These are phyloP conservation scores for Neohortaea acidophila DNA, from an alignment of 495 filamentous ascomycete species.

Conservation along the genomic window DNA sequence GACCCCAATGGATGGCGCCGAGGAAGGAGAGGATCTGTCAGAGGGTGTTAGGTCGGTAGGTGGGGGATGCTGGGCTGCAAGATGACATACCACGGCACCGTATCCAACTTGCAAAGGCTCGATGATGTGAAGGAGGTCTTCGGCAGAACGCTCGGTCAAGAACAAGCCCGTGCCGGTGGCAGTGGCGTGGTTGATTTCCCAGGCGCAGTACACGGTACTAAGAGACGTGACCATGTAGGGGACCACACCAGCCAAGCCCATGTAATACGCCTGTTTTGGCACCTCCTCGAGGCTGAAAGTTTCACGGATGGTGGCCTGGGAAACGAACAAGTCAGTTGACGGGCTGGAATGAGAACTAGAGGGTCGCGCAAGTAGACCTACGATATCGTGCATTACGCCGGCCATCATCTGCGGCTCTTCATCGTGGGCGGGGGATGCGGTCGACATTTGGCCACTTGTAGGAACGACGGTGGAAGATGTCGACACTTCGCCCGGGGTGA, in stretches of 20 bases:
- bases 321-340: conserved; percentile 1
- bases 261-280: conserved; percentile 60
- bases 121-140: conserved; percentile 57
- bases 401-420: conserved; percentile 42
- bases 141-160: conserved; percentile 55
- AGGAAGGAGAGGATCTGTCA: conserved; percentile 81
- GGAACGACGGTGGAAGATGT: conserved; percentile 40
- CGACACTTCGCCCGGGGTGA: conserved; percentile 43
- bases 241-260: conserved; percentile 78
- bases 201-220: conserved; percentile 74
- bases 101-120: conserved; percentile 90
- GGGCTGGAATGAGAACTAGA: neutral
- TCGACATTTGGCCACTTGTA: conserved; percentile 32
- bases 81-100: conserved; percentile 65
- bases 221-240: conserved; percentile 83
- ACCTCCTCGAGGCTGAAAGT: conserved; percentile 67
- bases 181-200: conserved; percentile 28
- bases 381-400: conserved; percentile 58
- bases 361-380: too few species aligned
- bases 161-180: conserved; percentile 45
- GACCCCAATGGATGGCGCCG: conserved; percentile 89
- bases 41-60: neutral
- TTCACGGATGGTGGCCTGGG: conserved; percentile 66
- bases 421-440: neutral
- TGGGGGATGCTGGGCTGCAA: neutral